These are phyloP conservation scores for Croton laevigatus DNA, from an alignment of 441 rosid species.

Conservation along the genomic window DNA sequence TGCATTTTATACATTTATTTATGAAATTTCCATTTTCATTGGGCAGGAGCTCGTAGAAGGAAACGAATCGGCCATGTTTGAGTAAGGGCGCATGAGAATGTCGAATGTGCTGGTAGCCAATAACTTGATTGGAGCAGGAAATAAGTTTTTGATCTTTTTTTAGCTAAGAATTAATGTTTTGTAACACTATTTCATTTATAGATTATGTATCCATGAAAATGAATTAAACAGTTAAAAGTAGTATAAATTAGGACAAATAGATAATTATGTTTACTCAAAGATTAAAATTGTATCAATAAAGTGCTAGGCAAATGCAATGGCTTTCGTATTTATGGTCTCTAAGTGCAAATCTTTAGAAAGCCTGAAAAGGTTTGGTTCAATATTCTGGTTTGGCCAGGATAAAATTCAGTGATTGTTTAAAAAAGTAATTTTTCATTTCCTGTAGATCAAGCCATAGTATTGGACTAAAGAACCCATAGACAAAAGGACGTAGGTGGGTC, in stretches of 20 bases:
- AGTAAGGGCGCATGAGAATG: conserved; percentile 8
- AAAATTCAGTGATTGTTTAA: no score
- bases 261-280: neutral
- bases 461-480: neutral
- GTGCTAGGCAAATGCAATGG: neutral
- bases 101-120: neutral
- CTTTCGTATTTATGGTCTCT: no score
- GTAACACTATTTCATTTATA: neutral
- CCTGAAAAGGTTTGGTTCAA: no score
- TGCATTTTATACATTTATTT: no score
- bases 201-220: neutral
- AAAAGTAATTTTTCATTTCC: neutral
- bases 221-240: neutral
- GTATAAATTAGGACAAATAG: neutral
- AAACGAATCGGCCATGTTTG: conserved; percentile 26
- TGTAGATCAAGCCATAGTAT: neutral
- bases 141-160: neutral
- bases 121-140: neutral
- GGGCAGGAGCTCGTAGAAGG: conserved; percentile 40
- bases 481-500: neutral
- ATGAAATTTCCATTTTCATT: neutral
- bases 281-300: neutral
- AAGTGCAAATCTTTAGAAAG: no score
- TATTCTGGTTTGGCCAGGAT: no score
- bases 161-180: conserved; percentile 3